Evolutionary conservation across 306 rosid genomes (phyloP).

Genomic region (Cicer judaicum): DNA sequence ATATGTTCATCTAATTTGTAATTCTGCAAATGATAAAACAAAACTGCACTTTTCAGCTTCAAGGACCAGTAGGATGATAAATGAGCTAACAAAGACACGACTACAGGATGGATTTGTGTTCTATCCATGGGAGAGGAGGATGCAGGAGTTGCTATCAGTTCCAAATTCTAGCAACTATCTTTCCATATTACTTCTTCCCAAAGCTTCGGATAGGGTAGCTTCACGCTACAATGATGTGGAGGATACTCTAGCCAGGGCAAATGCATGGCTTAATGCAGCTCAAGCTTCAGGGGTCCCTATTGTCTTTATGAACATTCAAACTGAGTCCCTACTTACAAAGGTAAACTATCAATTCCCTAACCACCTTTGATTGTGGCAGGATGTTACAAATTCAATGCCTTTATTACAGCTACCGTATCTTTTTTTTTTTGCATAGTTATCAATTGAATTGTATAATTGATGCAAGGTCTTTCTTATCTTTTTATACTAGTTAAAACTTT

Average conservation of each 20-base stretch:
- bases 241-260: conserved; percentile 89
- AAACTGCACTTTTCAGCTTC: conserved; percentile 60
- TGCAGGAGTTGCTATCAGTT: conserved; percentile 80
- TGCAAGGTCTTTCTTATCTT: no score
- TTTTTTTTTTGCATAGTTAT: no score
- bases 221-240: conserved; percentile 88
- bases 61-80: conserved; percentile 73
- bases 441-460: no score
- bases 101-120: conserved; percentile 92
- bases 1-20: conserved; percentile 43
- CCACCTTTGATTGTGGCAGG: not conserved
- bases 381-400: no score
- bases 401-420: no score
- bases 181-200: conserved; percentile 81
- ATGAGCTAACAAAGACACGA: conserved; percentile 58
- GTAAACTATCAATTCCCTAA: conserved; percentile 42
- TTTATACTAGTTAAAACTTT: no score
- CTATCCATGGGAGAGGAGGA: conserved; percentile 86
- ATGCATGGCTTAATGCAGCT: conserved; percentile 86
- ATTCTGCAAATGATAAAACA: conserved; percentile 18
- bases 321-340: conserved; percentile 94
- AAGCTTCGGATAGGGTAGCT: conserved; percentile 75
- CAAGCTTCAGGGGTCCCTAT: conserved; percentile 87
- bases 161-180: conserved; percentile 77
- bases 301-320: conserved; percentile 87